phyloP scores from a whole-genome alignment of 75 land plant genomes.

The Selaginella moellendorffii region DNA sequence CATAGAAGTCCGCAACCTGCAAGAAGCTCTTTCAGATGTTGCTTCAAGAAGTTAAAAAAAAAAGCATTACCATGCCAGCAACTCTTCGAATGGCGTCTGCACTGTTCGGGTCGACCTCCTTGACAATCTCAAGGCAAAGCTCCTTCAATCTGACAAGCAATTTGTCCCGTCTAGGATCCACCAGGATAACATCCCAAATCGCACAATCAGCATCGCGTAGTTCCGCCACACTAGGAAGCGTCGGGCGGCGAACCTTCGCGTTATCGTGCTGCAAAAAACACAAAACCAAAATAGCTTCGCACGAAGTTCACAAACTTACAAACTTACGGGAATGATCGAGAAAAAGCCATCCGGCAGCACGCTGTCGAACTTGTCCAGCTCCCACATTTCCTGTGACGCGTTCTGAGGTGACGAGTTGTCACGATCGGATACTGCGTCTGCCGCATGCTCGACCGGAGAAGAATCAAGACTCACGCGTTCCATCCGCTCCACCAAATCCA shows the following conservation, averaged over 20 bases:
- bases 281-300: background rate
- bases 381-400: constrained; percentile 78
- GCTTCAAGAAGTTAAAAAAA: background rate
- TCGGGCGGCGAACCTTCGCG: constrained; percentile 43
- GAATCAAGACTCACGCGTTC: background rate
- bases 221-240: constrained; percentile 57
- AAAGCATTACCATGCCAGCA: constrained; percentile 60
- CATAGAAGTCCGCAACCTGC: constrained; percentile 82
- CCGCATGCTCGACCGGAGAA: background rate
- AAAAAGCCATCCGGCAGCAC: constrained; percentile 83
- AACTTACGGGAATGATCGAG: constrained; percentile 63
- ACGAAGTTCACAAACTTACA: background rate
- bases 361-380: constrained; percentile 47
- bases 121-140: constrained; percentile 46
- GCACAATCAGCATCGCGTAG: constrained; percentile 31
- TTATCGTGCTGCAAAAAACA: constrained; percentile 39
- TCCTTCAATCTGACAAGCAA: constrained; percentile 62
- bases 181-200: constrained; percentile 57
- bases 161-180: constrained; percentile 71
- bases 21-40: background rate
- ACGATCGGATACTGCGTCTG: constrained; percentile 15
- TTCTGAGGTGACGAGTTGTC: constrained; percentile 35
- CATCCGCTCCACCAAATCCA: background rate
- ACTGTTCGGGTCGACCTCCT: constrained; percentile 54
- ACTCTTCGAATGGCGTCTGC: constrained; percentile 65